Evolutionary conservation across 2,329 filamentous ascomycete species (phyloP), one percentile per base, ranked within the genome.

Genomic region (Davidsoniella eucalypti): DNA sequence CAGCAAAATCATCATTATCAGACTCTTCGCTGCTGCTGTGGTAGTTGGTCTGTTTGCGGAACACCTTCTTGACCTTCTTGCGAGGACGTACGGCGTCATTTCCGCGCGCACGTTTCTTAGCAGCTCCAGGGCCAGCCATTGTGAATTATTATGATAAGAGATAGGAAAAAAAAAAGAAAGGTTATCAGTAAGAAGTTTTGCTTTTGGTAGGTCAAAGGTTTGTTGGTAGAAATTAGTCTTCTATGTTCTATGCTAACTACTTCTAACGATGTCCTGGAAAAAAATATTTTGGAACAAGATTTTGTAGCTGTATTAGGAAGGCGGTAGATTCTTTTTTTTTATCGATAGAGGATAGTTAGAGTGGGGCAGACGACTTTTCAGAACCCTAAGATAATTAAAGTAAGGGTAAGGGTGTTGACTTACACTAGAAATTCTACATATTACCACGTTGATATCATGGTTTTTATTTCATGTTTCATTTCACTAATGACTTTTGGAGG

Each of bases 1-100:
- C 67, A 26, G 68, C 62, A 58, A 75, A 74, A 48, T 66, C 64
- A 45, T 68, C 59, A 25, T 45, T 44, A 26, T 63, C 61, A 4
- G 65, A 60, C n/a, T 64, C 61, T 37, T 69, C 71, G n/a, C 69
- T 71, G 52, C 70, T 69, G 65, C 71, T 75, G 61, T 74, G 65
- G 61, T 75, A 74, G 50, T 67, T 63, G 53, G 69, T 57, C 53
- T 69, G 65, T 62, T 58, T 55, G 54, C 65, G 68, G 46, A 63
- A 61, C 16, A 40, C 36, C 2, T 50, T 21, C 10, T 41, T 44
- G 29, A 25, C 40, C 61, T 67, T 75, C 64, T 77, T 78, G 18
- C 63, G 62, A 0, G 72, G 72, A 12, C 68, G 64, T 42, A 61
- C 59, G 2, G 59, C 56, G 25, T 52, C 41, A 45, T 63, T 61